Base-by-base conservation (phyloP, 371 early-diverging fungal species). In the Lichtheimia ramosa region DNA sequence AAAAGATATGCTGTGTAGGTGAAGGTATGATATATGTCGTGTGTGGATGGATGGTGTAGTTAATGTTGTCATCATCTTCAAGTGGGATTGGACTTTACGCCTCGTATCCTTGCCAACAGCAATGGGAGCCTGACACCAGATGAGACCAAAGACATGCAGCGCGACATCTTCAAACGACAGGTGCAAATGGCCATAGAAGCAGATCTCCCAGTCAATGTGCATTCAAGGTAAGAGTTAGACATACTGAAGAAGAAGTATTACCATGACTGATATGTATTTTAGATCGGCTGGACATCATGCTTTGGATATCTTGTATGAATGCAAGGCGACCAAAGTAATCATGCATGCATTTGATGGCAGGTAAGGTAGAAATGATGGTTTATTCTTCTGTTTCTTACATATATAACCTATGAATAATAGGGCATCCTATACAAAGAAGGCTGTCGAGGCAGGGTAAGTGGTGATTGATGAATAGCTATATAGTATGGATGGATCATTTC, bases 281-380 rank as follows among this genome's bases (percentile, higher is more conserved):
- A 71, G 71, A 41, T 75, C 73, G 41, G 91, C 91, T 6, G 91
- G 91, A 1, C 88, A 88, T 56, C 80, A 90, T 71, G 85, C 85
- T 1, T 71, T 90, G 34, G 71, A 74, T 3, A 56, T 83, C 16
- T 61, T 90, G 61, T 72, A 76, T 28, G 82, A 82, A 56, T 62
- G 69, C 48, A 75, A 69, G 3, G 84, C 82, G 55, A 74, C 73
- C 23, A 69, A 69, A 20, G 83, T 78, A 2, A 73, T 86, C 18
- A 61, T 90, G 68, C 91, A 90, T 61, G 89, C 89, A 6, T 90
- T 88, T 66, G 88, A 90, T 65, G 90, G 90, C 13, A 81, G 78
- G 72, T 71, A 63, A 39, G 63, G 52, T 27, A 6, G 13, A 12
- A 40, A 15, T 16, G n/a, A 18, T 21, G 43, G 43, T n/a, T n/a